Evolutionary conservation across 108 stramenopile genomes (phyloP), one percentile per base, ranked within the genome.

Genomic region (Fragilaria radians): DNA sequence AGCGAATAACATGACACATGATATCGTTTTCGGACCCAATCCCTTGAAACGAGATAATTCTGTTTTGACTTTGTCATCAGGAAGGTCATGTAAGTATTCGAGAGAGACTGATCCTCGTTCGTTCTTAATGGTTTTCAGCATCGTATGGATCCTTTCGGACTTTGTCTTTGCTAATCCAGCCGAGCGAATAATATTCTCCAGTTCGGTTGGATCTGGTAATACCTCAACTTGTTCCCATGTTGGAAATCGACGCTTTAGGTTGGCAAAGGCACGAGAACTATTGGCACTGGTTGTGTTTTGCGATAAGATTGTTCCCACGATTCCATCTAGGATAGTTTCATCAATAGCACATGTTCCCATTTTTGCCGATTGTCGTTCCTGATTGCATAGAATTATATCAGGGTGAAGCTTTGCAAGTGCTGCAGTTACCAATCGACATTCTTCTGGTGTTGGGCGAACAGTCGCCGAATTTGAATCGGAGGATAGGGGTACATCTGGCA

Each of bases 241-340:
- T 4, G 82, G 85, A 65, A 78, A 80, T 21, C 34, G 57, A 46
- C 67, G 56, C 54, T 86, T 86, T 22, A 89, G 63, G 26, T 63
- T 68, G 0, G 59, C 69, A 66, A 78, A 89, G 48, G 88, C 88
- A 42, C 63, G 66, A 32, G 65, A 59, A 23, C 54, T 67, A 57
- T 84, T 84, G 57, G 82, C 81, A 59, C 70, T 72, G 7, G 88
- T 89, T 22, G 88, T 89, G 48, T 89, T 89, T 62, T 89, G 88
- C 21, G 82, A 84, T 1, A 89, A 67, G 72, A 89, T 89, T n/a
- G 88, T 89, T 18, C 71, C 66, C 3, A 89, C 66, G 30, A 89
- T 64, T 0, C 78, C 70, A 70, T 89, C 88, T 14, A 72, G 60
- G 22, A 85, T 61, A 17, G 63, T 74, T 19, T 65, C 48, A 23